phyloP scores from a whole-genome alignment of 345 rosid species.

The Lumnitzera littorea region DNA sequence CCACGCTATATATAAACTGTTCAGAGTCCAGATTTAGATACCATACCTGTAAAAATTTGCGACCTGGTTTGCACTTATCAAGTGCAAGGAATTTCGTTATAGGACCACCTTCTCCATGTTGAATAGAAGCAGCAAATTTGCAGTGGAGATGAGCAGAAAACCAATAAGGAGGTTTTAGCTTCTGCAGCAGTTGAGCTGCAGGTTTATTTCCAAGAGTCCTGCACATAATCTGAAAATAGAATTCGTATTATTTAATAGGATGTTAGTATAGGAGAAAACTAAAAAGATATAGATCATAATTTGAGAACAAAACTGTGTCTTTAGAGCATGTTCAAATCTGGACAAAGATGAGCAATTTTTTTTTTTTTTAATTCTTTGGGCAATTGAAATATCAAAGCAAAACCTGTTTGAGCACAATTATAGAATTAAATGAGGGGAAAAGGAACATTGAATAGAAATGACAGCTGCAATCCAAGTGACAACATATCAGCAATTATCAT shows the following conservation, averaged over 20 bases:
- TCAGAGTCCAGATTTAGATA: not conserved
- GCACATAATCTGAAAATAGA: slow-evolving; percentile 37
- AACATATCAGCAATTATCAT: no score
- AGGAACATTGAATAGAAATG: no score
- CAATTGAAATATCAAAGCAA: no score
- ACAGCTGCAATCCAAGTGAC: no score
- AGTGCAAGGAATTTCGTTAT: slow-evolving; percentile 86
- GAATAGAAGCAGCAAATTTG: slow-evolving; percentile 81
- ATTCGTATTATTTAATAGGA: slow-evolving; percentile 3
- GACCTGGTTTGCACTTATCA: slow-evolving; percentile 75
- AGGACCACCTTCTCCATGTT: slow-evolving; percentile 65
- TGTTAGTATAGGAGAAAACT: no score
- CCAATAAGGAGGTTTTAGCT: slow-evolving; percentile 77
- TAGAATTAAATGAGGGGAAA: no score
- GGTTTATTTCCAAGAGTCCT: slow-evolving; percentile 83
- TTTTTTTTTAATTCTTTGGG: no score
- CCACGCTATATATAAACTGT: not conserved
- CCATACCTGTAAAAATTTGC: slow-evolving; percentile 65
- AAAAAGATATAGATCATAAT: no score
- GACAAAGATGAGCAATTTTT: no score
- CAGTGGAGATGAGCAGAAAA: slow-evolving; percentile 96
- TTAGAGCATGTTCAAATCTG: no score
- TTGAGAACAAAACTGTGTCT: no score
- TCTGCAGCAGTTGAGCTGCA: slow-evolving; percentile 73
- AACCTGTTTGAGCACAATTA: no score